Conservation (phyloP, 495 filamentous ascomycete genomes). For the Tuber melanosporum region DNA sequence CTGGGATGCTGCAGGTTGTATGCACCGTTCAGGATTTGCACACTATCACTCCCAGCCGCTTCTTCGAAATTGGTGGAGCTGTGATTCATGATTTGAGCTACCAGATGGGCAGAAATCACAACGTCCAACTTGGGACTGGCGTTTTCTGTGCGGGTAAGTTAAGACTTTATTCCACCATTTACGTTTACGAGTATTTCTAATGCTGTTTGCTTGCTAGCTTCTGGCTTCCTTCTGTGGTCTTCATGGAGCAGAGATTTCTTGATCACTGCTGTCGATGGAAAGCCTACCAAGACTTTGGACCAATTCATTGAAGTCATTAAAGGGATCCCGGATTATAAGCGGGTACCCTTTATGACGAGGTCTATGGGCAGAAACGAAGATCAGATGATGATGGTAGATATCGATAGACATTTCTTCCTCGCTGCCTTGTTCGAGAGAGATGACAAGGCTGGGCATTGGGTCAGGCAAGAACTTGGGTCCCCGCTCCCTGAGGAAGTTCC, state of each 20-base stretch:
- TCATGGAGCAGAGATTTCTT: conserved; percentile 42
- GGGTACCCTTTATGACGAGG: conserved; percentile 41
- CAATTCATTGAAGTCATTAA: conserved; percentile 41
- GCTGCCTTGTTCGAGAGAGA: conserved; percentile 40
- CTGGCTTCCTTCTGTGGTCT: conserved; percentile 42
- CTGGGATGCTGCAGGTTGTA: conserved; percentile 32
- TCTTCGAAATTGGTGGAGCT: conserved; percentile 41
- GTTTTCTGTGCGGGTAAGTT: conserved; percentile 39
- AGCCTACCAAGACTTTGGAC: conserved; percentile 39
- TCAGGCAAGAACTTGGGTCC: conserved; percentile 35
- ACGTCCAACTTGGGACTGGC: conserved; percentile 39
- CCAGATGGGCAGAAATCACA: conserved; percentile 40
- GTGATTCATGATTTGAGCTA: conserved; percentile 42
- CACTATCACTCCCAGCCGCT: conserved; percentile 39
- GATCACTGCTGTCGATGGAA: conserved; percentile 40
- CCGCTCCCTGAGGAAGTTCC: conserved; percentile 24
- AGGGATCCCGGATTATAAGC: conserved; percentile 34
- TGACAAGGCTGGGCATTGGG: conserved; percentile 36
- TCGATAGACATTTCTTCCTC: conserved; percentile 42
- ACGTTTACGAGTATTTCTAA: conserved; percentile 12
- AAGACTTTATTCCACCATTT: conserved; percentile 10
- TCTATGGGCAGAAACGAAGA: conserved; percentile 39
- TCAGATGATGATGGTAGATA: conserved; percentile 42
- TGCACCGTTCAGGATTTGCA: conserved; percentile 41
- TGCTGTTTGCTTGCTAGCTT: conserved; percentile 24